Evolutionary conservation across 1,284 basidiomycete species (phyloP).

Genomic region (Ustilago loliicola): DNA sequence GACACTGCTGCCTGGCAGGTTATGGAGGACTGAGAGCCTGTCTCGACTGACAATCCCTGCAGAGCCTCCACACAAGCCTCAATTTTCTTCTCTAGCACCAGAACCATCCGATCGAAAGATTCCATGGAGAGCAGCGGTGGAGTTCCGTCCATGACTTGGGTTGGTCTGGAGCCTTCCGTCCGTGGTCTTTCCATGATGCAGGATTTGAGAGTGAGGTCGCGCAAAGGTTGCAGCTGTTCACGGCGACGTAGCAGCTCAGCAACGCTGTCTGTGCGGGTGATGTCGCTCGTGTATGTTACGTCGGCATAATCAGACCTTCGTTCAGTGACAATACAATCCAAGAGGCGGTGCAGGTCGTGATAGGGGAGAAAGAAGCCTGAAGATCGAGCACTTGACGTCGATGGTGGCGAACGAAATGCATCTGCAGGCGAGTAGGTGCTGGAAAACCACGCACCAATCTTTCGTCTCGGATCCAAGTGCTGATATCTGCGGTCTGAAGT

Average conservation of each 20-base stretch:
- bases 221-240: constrained; percentile 16
- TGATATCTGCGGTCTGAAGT: constrained; percentile 25
- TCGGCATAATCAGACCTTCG: neutral
- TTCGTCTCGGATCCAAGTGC: constrained; percentile 30
- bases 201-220: constrained; percentile 13
- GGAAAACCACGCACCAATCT: constrained; percentile 41
- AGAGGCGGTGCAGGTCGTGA: constrained; percentile 22
- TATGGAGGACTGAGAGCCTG: neutral
- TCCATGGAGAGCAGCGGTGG: constrained; percentile 19
- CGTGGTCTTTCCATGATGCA: neutral
- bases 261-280: constrained; percentile 4
- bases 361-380: constrained; percentile 8
- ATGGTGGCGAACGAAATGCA: constrained; percentile 7
- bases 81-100: constrained; percentile 33
- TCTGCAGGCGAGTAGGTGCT: constrained; percentile 22
- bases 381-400: neutral
- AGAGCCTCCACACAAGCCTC: constrained; percentile 18
- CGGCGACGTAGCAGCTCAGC: constrained; percentile 20
- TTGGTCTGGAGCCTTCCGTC: neutral
- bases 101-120: constrained; percentile 17
- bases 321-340: constrained; percentile 24
- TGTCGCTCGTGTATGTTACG: no score
- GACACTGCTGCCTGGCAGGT: constrained; percentile 8
- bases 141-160: neutral
- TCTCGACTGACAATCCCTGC: neutral